Conservation (phyloP, 495 filamentous ascomycete genomes). For the Tuber microsphaerosporum region DNA sequence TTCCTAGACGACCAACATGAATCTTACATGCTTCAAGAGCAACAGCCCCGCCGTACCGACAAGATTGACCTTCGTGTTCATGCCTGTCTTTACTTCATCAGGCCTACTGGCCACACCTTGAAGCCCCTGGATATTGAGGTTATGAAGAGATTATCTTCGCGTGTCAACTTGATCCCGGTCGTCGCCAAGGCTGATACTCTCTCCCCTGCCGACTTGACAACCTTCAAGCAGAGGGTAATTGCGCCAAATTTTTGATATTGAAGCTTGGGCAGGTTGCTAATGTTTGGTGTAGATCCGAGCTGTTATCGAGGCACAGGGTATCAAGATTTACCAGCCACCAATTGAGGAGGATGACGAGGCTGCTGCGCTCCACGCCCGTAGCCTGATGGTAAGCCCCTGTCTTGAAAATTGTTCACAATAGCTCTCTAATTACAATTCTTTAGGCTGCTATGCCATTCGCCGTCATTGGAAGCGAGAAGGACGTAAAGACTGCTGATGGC, state of each 20-base stretch:
- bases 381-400: conserved; percentile 55
- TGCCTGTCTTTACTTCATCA: conserved; percentile 97
- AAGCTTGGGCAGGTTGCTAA: conserved; percentile 1
- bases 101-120: conserved; percentile 93
- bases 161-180: conserved; percentile 96
- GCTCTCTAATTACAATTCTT: conserved; percentile 1
- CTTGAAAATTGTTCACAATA: neutral
- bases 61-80: conserved; percentile 99
- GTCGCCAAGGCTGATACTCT: conserved; percentile 97
- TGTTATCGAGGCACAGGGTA: conserved; percentile 94
- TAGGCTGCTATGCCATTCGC: conserved; percentile 90
- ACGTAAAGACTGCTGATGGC: conserved; percentile 90
- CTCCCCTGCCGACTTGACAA: conserved; percentile 79
- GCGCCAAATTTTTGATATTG: conserved; percentile 26
- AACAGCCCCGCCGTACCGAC: conserved; percentile 91
- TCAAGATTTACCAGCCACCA: conserved; percentile 98
- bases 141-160: conserved; percentile 95
- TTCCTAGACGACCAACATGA: conserved; percentile 99
- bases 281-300: conserved; percentile 63
- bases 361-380: conserved; percentile 85
- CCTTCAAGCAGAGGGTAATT: conserved; percentile 83
- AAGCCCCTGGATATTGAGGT: conserved; percentile 99
- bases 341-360: conserved; percentile 97
- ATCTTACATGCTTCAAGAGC: conserved; percentile 99
- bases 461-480: conserved; percentile 97